These are phyloP conservation scores for Malassezia restricta DNA, from an alignment of 1,284 basidiomycete genomes.

Conservation along the genomic window DNA sequence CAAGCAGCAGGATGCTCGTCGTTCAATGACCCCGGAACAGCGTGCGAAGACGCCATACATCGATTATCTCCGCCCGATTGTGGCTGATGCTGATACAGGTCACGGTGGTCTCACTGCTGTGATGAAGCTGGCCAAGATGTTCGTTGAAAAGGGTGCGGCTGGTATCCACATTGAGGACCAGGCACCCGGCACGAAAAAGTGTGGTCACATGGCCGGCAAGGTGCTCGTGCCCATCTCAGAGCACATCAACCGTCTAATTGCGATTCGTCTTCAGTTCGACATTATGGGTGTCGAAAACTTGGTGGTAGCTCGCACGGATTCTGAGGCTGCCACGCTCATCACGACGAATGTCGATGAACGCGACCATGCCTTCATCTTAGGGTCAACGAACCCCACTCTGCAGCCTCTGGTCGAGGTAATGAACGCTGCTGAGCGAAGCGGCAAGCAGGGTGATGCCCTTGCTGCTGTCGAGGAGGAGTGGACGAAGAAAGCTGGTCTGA, in stretches of 20 bases:
- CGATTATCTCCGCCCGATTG: conserved; percentile 44
- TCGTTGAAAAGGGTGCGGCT: conserved; percentile 78
- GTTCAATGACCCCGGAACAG: conserved; percentile 28
- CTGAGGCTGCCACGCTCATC: conserved; percentile 87
- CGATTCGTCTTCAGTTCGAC: conserved; percentile 65
- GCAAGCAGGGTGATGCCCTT: conserved; percentile 66
- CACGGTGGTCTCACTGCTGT: conserved; percentile 86
- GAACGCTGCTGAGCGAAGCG: conserved; percentile 66
- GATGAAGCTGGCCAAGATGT: conserved; percentile 88
- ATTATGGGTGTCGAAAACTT: conserved; percentile 68
- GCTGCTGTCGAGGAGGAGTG: conserved; percentile 81
- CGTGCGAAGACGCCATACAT: conserved; percentile 41
- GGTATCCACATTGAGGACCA: conserved; percentile 86
- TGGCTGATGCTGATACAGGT: conserved; percentile 52
- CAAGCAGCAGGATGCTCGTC: conserved; percentile 44
- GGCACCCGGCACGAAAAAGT: conserved; percentile 66
- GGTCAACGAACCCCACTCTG: conserved; percentile 63
- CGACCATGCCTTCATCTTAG: conserved; percentile 92
- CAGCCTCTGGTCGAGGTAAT: conserved; percentile 67
- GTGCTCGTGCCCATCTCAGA: conserved; percentile 59
- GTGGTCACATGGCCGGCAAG: conserved; percentile 60
- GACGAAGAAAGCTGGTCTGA: conserved; percentile 63
- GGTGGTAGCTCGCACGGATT: conserved; percentile 63
- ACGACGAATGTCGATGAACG: conserved; percentile 91
- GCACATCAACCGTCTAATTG: conserved; percentile 66